Percentiles rank a stretch among this genome's conserved stretches.
Evolutionary conservation across 139 green algal genomes (phyloP).

Genomic region (Zygnema cylindricum): DNA sequence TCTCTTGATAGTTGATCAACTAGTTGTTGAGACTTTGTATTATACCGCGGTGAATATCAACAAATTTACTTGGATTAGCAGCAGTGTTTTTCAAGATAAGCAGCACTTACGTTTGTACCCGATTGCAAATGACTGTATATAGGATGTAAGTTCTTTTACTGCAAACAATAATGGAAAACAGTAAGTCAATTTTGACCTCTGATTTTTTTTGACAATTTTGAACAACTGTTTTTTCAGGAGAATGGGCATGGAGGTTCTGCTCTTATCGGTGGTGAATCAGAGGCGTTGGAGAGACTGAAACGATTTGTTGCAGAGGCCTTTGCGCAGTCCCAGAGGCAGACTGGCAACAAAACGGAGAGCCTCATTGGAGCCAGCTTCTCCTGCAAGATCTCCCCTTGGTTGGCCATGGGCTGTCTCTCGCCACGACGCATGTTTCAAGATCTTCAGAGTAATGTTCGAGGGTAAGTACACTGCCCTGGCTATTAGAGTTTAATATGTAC

Average conservation of each 20-base stretch:
- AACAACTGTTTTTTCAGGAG: too few species aligned
- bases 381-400: slow-evolving; percentile 80
- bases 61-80: too few species aligned
- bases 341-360: slow-evolving; percentile 4
- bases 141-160: too few species aligned
- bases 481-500: too few species aligned
- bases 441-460: slow-evolving; percentile 18
- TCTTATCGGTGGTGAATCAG: slow-evolving; percentile 73
- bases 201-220: neutral
- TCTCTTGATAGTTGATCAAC: too few species aligned
- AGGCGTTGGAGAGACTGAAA: slow-evolving; percentile 73
- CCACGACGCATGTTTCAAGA: slow-evolving; percentile 72
- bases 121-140: too few species aligned
- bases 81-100: too few species aligned
- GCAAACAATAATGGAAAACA: too few species aligned
- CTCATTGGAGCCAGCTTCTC: slow-evolving; percentile 67
- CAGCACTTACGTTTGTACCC: too few species aligned
- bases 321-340: neutral
- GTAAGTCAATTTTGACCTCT: neutral
- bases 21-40: too few species aligned
- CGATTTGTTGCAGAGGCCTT: slow-evolving; percentile 67
- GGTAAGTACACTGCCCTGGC: too few species aligned
- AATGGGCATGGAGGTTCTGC: neutral
- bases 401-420: slow-evolving; percentile 84
- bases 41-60: too few species aligned